Evolutionary conservation across 2,329 filamentous ascomycete genomes (phyloP).

Genomic region (Corniculantispora saksenae): DNA sequence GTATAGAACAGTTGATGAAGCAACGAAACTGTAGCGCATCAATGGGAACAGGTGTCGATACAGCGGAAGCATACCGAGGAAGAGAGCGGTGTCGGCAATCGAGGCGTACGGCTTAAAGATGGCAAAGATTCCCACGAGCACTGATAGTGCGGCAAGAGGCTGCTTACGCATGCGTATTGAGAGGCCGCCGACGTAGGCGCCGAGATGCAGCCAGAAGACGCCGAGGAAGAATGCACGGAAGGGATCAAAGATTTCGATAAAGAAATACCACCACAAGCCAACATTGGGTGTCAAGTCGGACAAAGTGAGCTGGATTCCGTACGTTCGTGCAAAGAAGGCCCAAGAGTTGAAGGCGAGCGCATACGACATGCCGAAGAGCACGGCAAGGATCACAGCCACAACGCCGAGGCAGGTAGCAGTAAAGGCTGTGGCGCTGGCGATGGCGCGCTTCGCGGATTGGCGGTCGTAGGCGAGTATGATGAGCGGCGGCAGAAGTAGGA

Average conservation of each 20-base stretch:
- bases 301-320: conserved; percentile 87
- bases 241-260: conserved; percentile 98
- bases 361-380: conserved; percentile 71
- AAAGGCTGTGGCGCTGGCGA: conserved; percentile 50
- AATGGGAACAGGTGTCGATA: conserved; percentile 92
- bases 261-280: conserved; percentile 99
- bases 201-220: conserved; percentile 95
- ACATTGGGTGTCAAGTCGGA: conserved; percentile 94
- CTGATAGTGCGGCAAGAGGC: conserved; percentile 80
- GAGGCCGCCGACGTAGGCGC: conserved; percentile 84
- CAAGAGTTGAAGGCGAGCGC: conserved; percentile 75
- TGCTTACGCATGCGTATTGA: conserved; percentile 81
- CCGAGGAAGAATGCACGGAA: conserved; percentile 96
- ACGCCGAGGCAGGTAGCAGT: conserved; percentile 52
- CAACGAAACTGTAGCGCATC: conserved; percentile 91
- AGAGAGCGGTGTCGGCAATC: conserved; percentile 85
- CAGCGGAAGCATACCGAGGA: conserved; percentile 77
- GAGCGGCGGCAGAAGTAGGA: conserved; percentile 81
- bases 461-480: conserved; percentile 78
- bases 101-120: conserved; percentile 98
- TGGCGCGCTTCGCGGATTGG: conserved; percentile 38
- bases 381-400: conserved; percentile 55
- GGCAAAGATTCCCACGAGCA: conserved; percentile 85
- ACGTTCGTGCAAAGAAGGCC: conserved; percentile 86
- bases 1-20: conserved; percentile 81